Conservation (phyloP, 2,329 filamentous ascomycete species). For the Aspergillus chevalieri region DNA sequence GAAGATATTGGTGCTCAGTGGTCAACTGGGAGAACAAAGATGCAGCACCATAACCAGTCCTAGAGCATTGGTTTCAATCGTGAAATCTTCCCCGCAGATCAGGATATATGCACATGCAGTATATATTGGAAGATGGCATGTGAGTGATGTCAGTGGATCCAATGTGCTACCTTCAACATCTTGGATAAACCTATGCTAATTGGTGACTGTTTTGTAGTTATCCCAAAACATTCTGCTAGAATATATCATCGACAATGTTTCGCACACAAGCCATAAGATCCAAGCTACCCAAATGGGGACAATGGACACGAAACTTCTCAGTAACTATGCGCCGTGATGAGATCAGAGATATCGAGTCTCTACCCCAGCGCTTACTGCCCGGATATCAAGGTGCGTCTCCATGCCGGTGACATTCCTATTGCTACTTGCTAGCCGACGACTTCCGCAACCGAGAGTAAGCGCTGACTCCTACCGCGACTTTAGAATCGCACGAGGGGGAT, state of each 20-base stretch:
- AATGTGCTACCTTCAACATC: too few species aligned
- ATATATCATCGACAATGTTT: constrained; percentile 16
- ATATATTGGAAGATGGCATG: too few species aligned
- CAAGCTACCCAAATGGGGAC: constrained; percentile 5
- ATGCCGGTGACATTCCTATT: constrained; percentile 1
- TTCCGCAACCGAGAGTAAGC: background rate
- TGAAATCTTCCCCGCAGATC: too few species aligned
- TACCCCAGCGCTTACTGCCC: constrained; percentile 52
- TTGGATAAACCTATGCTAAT: too few species aligned
- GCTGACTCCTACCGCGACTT: background rate
- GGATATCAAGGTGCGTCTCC: constrained; percentile 54
- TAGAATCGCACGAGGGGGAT: constrained; percentile 54
- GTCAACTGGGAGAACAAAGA: too few species aligned
- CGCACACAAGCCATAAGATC: constrained; percentile 8
- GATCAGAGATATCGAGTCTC: constrained; percentile 39
- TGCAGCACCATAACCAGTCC: too few species aligned
- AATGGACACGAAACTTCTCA: constrained; percentile 35
- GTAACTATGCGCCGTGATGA: constrained; percentile 34
- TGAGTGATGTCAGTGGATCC: too few species aligned
- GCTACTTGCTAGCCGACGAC: background rate
- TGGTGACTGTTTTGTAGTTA: background rate
- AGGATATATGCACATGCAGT: too few species aligned
- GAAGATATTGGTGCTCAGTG: too few species aligned
- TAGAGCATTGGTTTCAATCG: too few species aligned
- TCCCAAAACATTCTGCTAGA: background rate